Percentiles rank a stretch among this genome's conserved stretches.
Conservation (phyloP, 306 rosid genomes). For the Dicorynia guianensis region DNA sequence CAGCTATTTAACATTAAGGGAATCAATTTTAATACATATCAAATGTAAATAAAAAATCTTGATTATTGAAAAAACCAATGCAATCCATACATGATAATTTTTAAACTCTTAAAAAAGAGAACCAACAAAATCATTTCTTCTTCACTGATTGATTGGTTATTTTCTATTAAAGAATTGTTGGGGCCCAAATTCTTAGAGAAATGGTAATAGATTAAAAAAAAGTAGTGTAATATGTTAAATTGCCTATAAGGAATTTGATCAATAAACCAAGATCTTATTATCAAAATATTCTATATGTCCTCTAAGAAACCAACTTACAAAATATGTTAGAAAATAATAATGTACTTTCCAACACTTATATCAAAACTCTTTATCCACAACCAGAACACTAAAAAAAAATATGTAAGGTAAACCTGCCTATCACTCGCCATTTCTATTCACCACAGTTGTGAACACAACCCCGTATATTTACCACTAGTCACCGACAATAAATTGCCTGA, state of each 20-base stretch:
- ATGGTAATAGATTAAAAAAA: background rate
- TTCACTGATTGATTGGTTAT: background rate
- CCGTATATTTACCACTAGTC: constrained; percentile 52
- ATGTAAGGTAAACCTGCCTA: background rate
- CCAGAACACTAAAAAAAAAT: constrained; percentile 23
- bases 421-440: constrained; percentile 53
- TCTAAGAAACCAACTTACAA: constrained; percentile 5
- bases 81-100: background rate
- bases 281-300: background rate
- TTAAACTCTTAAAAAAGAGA: background rate
- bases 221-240: background rate
- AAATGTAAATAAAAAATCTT: background rate
- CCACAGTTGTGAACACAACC: constrained; percentile 46
- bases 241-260: background rate
- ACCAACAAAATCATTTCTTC: background rate
- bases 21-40: background rate
- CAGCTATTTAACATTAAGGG: background rate
- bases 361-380: too few relatives aligned
- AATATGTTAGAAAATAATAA: background rate
- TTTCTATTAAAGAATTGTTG: background rate
- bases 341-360: too few relatives aligned
- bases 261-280: background rate
- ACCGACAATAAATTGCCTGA: constrained; percentile 97
- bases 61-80: background rate
- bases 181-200: too few relatives aligned